Base-by-base conservation (phyloP, 2,329 filamentous ascomycete species). In the Scopulariopsis brevicaulis region DNA sequence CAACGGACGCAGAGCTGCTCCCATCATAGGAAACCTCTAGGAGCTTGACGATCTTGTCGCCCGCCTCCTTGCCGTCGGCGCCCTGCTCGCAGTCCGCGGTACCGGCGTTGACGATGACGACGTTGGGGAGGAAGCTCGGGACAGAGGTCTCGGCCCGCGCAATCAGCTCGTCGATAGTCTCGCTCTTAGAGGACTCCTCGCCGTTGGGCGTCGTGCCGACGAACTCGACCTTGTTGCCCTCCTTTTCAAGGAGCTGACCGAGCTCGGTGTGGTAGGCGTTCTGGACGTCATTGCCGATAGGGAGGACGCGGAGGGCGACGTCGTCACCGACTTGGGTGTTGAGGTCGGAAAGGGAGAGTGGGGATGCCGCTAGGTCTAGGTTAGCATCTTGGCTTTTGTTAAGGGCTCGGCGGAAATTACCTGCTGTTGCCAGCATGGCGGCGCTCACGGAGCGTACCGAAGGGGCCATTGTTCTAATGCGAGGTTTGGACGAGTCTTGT, bases 31-130 rank as follows among this genome's bases (percentile, higher is more conserved):
- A 59, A 1, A 48, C 40, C 62, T 65, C 71, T 4, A 73, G 56
- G 48, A 65, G 63, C 43, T 70, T 64, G 37, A 73, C 50, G 40
- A 73, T 46, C 43, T 37, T 55, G 12, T 56, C 60, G 58, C 73
- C 62, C 11, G 66, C 65, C n/a, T 62, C 61, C 7, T 64, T 15
- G n/a, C 71, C 58, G 55, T 70, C 64, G 20, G 66, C 60, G 59
- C 68, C 62, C 34, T 66, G 67, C 34, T 65, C 59, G 61, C 70
- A 71, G 61, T 76, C 73, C 60, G 74, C 74, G 14, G 72, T 71
- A 1, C 73, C 73, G 8, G 64, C 68, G 58, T 74, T 72, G 59
- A 75, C 59, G 8, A 71, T 62, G 50, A 74, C 64, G 14, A 74
- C 28, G 56, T 74, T 70, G 0, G 73, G 73, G 59, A 64, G 64